Base-by-base conservation (phyloP, 139 green algal species). In the Auxenochlorella protothecoides region DNA sequence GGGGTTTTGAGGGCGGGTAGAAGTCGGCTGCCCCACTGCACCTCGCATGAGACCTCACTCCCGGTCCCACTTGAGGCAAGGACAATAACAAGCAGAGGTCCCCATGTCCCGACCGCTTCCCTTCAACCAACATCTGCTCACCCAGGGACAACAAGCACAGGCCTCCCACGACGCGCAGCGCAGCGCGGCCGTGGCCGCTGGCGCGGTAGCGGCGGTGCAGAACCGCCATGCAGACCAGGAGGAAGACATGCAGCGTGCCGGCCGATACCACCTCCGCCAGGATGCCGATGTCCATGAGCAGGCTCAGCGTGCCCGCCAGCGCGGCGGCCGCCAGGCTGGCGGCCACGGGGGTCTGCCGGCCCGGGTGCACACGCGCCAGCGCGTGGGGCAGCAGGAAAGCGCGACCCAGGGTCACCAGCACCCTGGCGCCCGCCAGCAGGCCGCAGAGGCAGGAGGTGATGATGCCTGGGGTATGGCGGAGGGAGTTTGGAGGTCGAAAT, bases 231-330 rank as follows among this genome's bases (percentile, higher is more conserved):
- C 77, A 85, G 53, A 96, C 89, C 55, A 80, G 73, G 64, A 78
- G 75, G 71, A 97, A 96, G 3, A 96, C 86, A 62, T 91, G 83
- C 8, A 97, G 84, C 6, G 89, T 95, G 68, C 91, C 91, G 63
- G 55, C 55, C 14, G 81, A 90, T 10, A 96, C 92, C 52, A 97
- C 77, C 77, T 90, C 85, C 2, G 92, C 84, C 44, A 97, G 83
- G 6, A 87, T 53, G 63, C 90, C 84, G 60, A 97, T 90, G 79
- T 93, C 83, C 5, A 93, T 70, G 6, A 94, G 65, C 9, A 97
- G 73, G 3, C 88, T 87, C 9, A 96, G 81, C 5, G 74, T 7
- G 71, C 80, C 75, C 63, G 77, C 69, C 63, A 70, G 56, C 13
- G 16, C 13, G 53, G 76, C 79, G 3, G 78, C 80, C 6, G 84